A percentile compares a stretch with the other conserved stretches of the same genome.
phyloP scores from a whole-genome alignment of 306 rosid genomes.

The Vachellia collinsii region DNA sequence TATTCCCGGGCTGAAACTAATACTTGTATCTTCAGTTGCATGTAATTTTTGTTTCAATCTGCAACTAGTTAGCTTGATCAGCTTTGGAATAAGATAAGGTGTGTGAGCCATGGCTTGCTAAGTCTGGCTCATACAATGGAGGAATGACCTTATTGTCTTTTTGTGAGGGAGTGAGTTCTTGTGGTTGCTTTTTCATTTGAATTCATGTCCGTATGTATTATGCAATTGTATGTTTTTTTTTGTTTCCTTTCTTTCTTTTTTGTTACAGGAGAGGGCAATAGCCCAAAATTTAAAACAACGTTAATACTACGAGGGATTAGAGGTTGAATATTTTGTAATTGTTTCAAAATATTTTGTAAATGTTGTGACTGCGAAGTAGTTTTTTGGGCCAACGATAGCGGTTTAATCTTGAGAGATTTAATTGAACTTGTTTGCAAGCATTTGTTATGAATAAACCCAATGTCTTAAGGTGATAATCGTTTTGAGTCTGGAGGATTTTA shows the following conservation, averaged over 20 bases:
- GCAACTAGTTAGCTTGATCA: not conserved
- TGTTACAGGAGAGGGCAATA: too few species aligned
- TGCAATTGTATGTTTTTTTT: not conserved
- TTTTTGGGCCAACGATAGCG: not conserved
- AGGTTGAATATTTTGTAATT: too few species aligned
- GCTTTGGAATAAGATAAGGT: not conserved
- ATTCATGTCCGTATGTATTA: not conserved
- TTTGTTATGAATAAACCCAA: not conserved
- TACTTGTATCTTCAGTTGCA: constrained; percentile 16
- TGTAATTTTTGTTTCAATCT: constrained; percentile 19
- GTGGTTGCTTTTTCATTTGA: not conserved
- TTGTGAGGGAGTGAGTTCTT: not conserved
- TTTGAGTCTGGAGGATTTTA: not conserved
- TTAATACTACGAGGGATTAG: too few species aligned
- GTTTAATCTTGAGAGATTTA: not conserved
- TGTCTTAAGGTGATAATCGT: not conserved
- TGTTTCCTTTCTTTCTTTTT: not conserved
- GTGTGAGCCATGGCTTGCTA: not conserved
- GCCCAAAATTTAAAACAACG: too few species aligned
- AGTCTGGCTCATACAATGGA: not conserved
- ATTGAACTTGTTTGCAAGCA: not conserved
- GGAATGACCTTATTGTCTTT: not conserved
- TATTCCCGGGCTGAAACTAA: constrained; percentile 24
- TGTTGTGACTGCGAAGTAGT: not conserved
- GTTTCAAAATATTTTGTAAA: not conserved